Conservation (phyloP, 1,284 basidiomycete species). For the Schizophyllum amplum region DNA sequence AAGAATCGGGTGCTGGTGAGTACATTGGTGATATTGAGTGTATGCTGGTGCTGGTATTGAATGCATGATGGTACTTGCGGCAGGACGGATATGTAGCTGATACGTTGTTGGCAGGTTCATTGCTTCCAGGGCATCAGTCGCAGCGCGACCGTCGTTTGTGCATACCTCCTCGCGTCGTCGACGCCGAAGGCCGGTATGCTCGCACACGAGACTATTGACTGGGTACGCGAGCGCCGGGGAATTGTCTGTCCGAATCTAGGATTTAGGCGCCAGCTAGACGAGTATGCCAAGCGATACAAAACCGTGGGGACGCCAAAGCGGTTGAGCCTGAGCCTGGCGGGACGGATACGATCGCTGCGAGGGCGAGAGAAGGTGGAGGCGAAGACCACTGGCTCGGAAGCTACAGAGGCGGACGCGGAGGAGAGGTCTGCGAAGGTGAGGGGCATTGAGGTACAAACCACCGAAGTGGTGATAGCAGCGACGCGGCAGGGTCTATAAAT, state of each 20-base stretch:
- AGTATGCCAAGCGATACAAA: constrained; percentile 32
- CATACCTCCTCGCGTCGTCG: constrained; percentile 65
- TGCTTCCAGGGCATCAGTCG: constrained; percentile 79
- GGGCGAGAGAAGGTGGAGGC: neutral
- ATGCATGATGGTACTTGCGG: neutral
- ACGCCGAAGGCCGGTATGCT: constrained; percentile 29
- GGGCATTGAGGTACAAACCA: too few species aligned
- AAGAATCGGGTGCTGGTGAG: constrained; percentile 55
- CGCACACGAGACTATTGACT: constrained; percentile 44
- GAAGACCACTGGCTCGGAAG: too few species aligned
- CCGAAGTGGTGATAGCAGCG: too few species aligned
- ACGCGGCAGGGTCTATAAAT: constrained; percentile 33
- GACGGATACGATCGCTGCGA: neutral
- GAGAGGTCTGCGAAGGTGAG: too few species aligned
- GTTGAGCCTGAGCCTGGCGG: neutral
- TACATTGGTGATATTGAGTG: constrained; percentile 12
- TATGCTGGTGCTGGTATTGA: constrained; percentile 17
- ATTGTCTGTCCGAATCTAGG: constrained; percentile 59
- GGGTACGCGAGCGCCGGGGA: constrained; percentile 46
- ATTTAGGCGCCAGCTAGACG: constrained; percentile 54
- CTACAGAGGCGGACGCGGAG: too few species aligned
- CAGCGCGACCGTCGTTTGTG: constrained; percentile 74
- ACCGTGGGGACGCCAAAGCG: neutral
- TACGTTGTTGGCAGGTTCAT: constrained; percentile 46
- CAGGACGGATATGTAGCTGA: neutral